These are phyloP conservation scores for Dioscorea zingiberensis DNA, from an alignment of 106 monocot genomes.

Conservation along the genomic window DNA sequence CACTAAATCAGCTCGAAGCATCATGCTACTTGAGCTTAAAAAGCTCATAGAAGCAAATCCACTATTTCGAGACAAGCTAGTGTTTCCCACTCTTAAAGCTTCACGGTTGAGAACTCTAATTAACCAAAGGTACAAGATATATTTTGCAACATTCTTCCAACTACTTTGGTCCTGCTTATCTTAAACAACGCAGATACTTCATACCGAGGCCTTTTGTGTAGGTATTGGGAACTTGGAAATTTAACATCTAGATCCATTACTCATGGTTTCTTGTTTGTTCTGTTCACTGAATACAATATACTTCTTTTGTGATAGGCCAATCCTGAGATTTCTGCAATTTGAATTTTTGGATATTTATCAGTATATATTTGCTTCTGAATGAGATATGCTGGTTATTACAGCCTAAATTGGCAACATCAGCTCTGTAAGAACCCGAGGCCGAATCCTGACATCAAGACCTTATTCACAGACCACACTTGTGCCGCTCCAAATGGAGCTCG, in stretches of 20 bases:
- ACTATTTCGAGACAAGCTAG: conserved; percentile 9
- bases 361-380: neutral
- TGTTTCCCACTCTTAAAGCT: conserved; percentile 13
- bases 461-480: conserved; percentile 21
- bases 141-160: neutral
- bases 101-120: conserved; percentile 10
- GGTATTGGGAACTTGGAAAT: neutral
- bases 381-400: neutral
- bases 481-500: conserved; percentile 8
- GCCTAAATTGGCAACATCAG: conserved; percentile 19
- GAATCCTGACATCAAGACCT: conserved; percentile 21
- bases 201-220: neutral
- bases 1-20: conserved; percentile 21
- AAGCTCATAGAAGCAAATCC: conserved; percentile 21
- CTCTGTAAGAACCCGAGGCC: conserved; percentile 9
- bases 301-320: too few species aligned
- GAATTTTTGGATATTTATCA: neutral
- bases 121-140: conserved; percentile 14
- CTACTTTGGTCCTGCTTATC: neutral
- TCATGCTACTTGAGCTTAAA: conserved; percentile 13
- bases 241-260: neutral
- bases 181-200: neutral
- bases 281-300: neutral
- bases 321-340: too few species aligned
- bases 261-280: neutral